Evolutionary conservation across 345 rosid genomes (phyloP), one percentile per base, ranked within the genome.

Genomic region (Citropsis articulata): DNA sequence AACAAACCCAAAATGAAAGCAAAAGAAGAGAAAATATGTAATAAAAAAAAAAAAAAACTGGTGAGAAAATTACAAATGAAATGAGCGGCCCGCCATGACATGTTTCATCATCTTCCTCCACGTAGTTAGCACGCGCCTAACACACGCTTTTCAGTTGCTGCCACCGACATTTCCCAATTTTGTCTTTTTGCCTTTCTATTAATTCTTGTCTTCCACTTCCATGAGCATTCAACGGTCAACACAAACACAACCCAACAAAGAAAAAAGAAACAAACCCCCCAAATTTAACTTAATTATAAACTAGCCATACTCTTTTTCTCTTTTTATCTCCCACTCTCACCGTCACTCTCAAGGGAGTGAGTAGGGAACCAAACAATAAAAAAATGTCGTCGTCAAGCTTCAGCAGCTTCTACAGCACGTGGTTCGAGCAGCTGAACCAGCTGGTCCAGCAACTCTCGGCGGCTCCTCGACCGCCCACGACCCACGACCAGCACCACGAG

Each of bases 361-460:
- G 50, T 12, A 12, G 3, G 16, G 16, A 42, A 16, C 50, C 50
- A 12, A 42, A 42, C 12, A 42, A 45, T 45, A 3, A 45, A 45
- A 45, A 45, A 45, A 45, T 45, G 50, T 45, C 50, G 50, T 45
- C 50, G 50, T 45, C 50, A 45, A 56, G 81, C 76, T 90, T 93
- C 87, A 73, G 76, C 83, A 81, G 72, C 10, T 90, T 91, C 83
- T 89, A 91, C 83, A 66, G 81, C 64, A 80, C 84, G 33, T 93
- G 98, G 98, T 60, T 84, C 42, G 91, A 86, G 60, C 91, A 89
- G 64, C 88, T 92, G 56, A 84, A 80, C 76, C 89, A 78, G 24
- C 86, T 85, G 73, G 83, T 89, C 16, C 74, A 69, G 81, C 91
- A 93, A 77, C 90, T 91, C 25, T 78, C 85, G 66, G 72, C 88